phyloP scores from a whole-genome alignment of 139 green algal genomes.

The Asterochloris sp. region DNA sequence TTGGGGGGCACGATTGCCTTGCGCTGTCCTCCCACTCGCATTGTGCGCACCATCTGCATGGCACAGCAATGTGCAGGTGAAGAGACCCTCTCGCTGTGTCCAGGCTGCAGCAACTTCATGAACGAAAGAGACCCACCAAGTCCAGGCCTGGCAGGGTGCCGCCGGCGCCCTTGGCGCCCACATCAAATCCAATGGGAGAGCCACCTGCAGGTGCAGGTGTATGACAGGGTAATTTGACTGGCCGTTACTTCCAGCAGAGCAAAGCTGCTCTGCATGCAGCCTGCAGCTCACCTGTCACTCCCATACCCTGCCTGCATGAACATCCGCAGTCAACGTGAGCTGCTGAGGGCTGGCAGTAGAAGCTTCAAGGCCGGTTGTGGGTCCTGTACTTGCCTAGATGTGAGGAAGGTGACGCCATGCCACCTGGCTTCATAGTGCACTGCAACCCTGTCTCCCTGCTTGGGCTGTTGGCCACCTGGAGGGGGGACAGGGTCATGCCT shows the following conservation, averaged over 20 bases:
- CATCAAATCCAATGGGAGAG: conserved; percentile 83
- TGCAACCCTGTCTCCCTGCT: conserved; percentile 57
- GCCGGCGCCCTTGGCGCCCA: conserved; percentile 56
- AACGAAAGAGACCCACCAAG: conserved; percentile 37
- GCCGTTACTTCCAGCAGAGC: not conserved
- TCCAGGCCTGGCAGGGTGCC: conserved; percentile 73
- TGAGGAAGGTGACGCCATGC: conserved; percentile 67
- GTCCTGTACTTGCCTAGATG: conserved; percentile 17
- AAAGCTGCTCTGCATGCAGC: not conserved
- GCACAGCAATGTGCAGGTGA: not conserved
- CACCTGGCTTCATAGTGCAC: conserved; percentile 83
- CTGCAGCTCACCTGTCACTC: conserved; percentile 55
- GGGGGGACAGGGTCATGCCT: not conserved
- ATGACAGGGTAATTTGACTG: conserved; percentile 27
- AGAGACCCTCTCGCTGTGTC: not conserved
- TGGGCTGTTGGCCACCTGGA: conserved; percentile 47
- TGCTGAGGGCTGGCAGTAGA: no score
- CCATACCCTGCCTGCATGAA: conserved; percentile 61
- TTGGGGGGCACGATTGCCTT: conserved; percentile 75
- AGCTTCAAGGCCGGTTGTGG: not conserved
- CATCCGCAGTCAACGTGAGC: no score
- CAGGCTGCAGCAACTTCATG: not conserved
- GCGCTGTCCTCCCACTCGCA: conserved; percentile 74
- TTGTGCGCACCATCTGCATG: conserved; percentile 63
- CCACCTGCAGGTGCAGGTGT: conserved; percentile 26